Percentiles rank a stretch among this genome's conserved stretches.
Evolutionary conservation across 169 alveolate genomes (phyloP).

Genomic region (Cryptosporidium meleagridis): DNA sequence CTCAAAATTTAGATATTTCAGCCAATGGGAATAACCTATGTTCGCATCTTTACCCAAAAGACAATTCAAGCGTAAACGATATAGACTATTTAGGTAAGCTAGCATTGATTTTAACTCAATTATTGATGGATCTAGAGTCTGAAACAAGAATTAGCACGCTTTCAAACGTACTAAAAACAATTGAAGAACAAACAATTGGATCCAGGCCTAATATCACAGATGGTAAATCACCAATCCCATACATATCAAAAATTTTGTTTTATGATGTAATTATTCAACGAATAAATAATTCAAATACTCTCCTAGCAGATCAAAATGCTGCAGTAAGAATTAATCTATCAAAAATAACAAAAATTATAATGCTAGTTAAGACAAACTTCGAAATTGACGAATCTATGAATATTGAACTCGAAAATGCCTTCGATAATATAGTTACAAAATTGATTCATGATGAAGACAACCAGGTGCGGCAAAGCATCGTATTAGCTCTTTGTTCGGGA

Average conservation of each 20-base stretch:
- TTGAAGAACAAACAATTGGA: background rate
- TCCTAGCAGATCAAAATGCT: background rate
- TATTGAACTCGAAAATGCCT: background rate
- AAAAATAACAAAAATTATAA: constrained; percentile 13
- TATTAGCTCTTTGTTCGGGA: constrained; percentile 42
- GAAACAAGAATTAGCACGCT: constrained; percentile 50
- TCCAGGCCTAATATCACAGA: background rate
- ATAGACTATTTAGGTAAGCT: background rate
- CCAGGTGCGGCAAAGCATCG: constrained; percentile 55
- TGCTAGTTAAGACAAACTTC: background rate
- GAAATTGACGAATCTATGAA: background rate
- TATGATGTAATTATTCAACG: constrained; percentile 22
- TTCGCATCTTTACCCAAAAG: background rate
- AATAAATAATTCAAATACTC: constrained; percentile 1
- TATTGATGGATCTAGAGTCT: constrained; percentile 24
- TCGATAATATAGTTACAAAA: background rate
- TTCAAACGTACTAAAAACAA: background rate
- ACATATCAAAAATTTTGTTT: background rate
- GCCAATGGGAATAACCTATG: background rate
- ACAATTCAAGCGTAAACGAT: background rate
- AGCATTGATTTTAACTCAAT: background rate
- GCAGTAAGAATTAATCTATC: constrained; percentile 24
- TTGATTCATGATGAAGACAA: constrained; percentile 8
- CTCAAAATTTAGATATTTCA: background rate
- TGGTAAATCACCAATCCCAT: background rate